Evolutionary conservation across 2,329 filamentous ascomycete genomes (phyloP).

Genomic region (Pseudogymnoascus sp.): DNA sequence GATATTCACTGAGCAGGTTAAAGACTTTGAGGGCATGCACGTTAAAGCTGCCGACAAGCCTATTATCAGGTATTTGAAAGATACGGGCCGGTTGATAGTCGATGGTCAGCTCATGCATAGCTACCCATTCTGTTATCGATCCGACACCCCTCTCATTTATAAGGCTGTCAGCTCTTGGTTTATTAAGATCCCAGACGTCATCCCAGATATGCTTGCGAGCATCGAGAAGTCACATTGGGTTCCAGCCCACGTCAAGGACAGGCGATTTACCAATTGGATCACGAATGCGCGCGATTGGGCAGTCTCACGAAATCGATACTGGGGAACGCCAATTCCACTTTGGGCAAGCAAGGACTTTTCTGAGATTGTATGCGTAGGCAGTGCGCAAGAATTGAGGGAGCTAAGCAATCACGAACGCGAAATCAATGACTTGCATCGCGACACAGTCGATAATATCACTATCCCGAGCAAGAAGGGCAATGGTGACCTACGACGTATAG

Average conservation of each 20-base stretch:
- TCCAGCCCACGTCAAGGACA: slow-evolving; percentile 82
- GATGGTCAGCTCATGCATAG: slow-evolving; percentile 86
- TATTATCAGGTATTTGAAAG: slow-evolving; percentile 84
- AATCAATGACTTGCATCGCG: slow-evolving; percentile 78
- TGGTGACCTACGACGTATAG: slow-evolving; percentile 66
- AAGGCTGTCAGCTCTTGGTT: slow-evolving; percentile 95
- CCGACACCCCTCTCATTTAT: slow-evolving; percentile 92
- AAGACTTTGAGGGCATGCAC: slow-evolving; percentile 76
- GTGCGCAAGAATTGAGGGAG: slow-evolving; percentile 73
- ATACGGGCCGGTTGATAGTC: slow-evolving; percentile 66
- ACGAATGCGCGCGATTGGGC: slow-evolving; percentile 90
- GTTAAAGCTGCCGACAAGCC: slow-evolving; percentile 89
- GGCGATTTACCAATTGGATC: slow-evolving; percentile 87
- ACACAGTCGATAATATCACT: slow-evolving; percentile 89
- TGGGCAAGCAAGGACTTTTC: slow-evolving; percentile 88
- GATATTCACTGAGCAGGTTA: slow-evolving; percentile 66
- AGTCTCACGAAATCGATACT: slow-evolving; percentile 86
- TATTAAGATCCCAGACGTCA: slow-evolving; percentile 76
- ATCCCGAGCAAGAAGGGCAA: slow-evolving; percentile 87
- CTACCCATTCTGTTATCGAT: slow-evolving; percentile 88
- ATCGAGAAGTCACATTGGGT: slow-evolving; percentile 90
- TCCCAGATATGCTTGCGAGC: slow-evolving; percentile 83
- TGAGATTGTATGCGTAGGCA: slow-evolving; percentile 80
- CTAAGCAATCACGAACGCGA: slow-evolving; percentile 81
- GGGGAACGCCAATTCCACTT: slow-evolving; percentile 86